These are phyloP conservation scores for Polytrichum formosum DNA, from an alignment of 225 moss, liverwort and hornwort genomes.

Conservation along the genomic window DNA sequence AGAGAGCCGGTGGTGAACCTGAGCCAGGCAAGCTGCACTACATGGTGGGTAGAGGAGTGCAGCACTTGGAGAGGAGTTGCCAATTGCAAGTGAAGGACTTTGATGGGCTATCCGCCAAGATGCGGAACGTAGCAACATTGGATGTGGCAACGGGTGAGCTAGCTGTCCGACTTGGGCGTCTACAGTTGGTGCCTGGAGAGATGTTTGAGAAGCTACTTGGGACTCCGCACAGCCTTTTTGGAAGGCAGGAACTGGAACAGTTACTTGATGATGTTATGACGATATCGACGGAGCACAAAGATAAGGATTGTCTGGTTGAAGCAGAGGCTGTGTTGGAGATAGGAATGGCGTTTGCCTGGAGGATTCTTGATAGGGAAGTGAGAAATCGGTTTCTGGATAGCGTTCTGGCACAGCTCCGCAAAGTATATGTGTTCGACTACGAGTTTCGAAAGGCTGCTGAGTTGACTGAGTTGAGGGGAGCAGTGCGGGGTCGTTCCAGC, in stretches of 20 bases:
- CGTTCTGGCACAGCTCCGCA: not conserved
- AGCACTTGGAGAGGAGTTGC: not conserved
- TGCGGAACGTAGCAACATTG: too few relatives aligned
- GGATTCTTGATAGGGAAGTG: not conserved
- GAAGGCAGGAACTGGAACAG: not conserved
- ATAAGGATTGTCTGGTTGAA: not conserved
- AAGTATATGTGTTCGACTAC: too few relatives aligned
- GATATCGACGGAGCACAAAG: too few relatives aligned
- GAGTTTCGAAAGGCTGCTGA: not conserved
- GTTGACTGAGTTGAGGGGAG: not conserved
- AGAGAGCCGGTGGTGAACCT: not conserved
- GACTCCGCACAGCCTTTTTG: not conserved
- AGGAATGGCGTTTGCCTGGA: not conserved
- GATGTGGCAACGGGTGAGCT: too few relatives aligned
- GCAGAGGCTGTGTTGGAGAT: not conserved
- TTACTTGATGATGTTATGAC: too few relatives aligned
- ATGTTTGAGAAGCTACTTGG: not conserved
- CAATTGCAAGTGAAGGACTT: constrained; percentile 1
- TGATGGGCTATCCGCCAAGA: too few relatives aligned
- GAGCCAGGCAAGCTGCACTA: too few relatives aligned
- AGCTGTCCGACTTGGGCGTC: too few relatives aligned
- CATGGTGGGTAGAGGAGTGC: not conserved
- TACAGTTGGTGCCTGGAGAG: not conserved
- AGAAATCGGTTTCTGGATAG: not conserved
- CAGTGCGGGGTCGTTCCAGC: not conserved